phyloP scores from a whole-genome alignment of 106 monocot genomes.

The Acanthochlamys bracteata region DNA sequence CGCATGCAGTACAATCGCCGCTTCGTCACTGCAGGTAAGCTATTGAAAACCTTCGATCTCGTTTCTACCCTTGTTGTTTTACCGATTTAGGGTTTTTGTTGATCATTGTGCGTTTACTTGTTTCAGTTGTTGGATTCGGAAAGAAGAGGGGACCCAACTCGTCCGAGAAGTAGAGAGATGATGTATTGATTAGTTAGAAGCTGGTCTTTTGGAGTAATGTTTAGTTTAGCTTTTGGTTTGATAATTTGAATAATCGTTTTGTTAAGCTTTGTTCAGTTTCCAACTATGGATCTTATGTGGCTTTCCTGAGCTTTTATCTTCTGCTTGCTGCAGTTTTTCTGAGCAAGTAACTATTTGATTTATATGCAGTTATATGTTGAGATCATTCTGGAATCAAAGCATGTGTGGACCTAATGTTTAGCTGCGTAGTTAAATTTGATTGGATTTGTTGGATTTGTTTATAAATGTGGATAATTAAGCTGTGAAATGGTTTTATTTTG shows the following conservation, averaged over 20 bases:
- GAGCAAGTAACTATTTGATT: too few species aligned
- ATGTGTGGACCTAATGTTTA: too few species aligned
- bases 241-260: not conserved
- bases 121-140: conserved; percentile 20
- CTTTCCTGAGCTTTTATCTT: too few species aligned
- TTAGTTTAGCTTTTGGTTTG: not conserved
- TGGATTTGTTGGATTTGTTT: too few species aligned
- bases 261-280: not conserved
- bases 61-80: not conserved
- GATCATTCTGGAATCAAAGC: too few species aligned
- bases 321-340: too few species aligned
- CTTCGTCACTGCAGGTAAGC: conserved; percentile 59
- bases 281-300: too few species aligned
- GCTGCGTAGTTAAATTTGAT: too few species aligned
- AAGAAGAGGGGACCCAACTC: conserved; percentile 14
- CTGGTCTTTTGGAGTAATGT: not conserved
- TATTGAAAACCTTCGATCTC: not conserved
- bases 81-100: not conserved
- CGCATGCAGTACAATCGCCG: conserved; percentile 73
- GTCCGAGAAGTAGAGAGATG: conserved; percentile 10
- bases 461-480: too few species aligned
- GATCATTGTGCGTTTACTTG: not conserved
- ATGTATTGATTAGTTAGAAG: not conserved
- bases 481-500: too few species aligned
- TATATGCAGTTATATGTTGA: too few species aligned